Conservation (phyloP, 495 filamentous ascomycete species). For the Coniosporium apollinis region DNA sequence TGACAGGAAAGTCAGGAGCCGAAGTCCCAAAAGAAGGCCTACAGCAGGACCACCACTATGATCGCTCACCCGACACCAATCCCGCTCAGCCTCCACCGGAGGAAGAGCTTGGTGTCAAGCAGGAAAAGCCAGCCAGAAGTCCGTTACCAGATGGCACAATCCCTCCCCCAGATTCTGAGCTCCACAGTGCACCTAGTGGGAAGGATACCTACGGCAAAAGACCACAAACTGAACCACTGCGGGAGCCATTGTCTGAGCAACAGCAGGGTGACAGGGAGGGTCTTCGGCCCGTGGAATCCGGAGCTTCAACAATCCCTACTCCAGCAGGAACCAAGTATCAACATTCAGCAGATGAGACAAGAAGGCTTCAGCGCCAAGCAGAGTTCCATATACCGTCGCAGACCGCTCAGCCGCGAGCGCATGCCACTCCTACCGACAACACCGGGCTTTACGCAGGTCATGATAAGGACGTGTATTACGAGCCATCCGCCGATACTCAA, state of each 20-base stretch:
- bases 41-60: constrained; percentile 30
- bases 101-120: constrained; percentile 23
- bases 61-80: constrained; percentile 19
- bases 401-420: constrained; percentile 18
- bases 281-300: constrained; percentile 18
- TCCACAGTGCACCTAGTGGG: constrained; percentile 6
- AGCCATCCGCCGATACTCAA: constrained; percentile 28
- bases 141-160: constrained; percentile 31
- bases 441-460: constrained; percentile 23
- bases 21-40: constrained; percentile 17
- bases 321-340: constrained; percentile 3
- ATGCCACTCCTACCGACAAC: background rate
- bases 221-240: constrained; percentile 13
- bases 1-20: constrained; percentile 4
- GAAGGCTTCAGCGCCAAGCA: constrained; percentile 32
- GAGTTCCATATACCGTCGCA: constrained; percentile 39
- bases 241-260: constrained; percentile 11
- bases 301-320: constrained; percentile 17
- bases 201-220: constrained; percentile 10
- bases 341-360: constrained; percentile 24
- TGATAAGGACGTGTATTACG: constrained; percentile 41
- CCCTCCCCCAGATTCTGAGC: constrained; percentile 12
- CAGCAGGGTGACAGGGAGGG: constrained; percentile 4
- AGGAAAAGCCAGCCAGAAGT: constrained; percentile 24
- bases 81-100: constrained; percentile 14